A percentile compares a stretch with the other conserved stretches of the same genome.
Evolutionary conservation across 225 moss, liverwort and hornwort species (phyloP).

Genomic region (Sphagnum tenellum): DNA sequence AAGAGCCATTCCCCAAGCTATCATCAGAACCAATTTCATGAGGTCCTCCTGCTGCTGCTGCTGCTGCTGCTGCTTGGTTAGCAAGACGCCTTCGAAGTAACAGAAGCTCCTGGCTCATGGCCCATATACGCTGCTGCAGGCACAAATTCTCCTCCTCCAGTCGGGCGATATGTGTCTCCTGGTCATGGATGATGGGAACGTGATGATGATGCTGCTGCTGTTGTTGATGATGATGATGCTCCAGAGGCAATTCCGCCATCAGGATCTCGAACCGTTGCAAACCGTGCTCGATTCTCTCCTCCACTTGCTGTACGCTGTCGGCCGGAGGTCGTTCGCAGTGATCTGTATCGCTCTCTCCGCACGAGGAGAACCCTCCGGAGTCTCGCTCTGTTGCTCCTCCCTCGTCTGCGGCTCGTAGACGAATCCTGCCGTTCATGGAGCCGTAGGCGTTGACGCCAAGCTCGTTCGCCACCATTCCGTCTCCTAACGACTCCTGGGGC

Average conservation of each 20-base stretch:
- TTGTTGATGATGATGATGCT: constrained; percentile 9
- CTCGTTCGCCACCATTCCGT: constrained; percentile 52
- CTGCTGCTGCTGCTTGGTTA: background rate
- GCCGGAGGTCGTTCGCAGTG: constrained; percentile 36
- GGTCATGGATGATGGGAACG: constrained; percentile 18
- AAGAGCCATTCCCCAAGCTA: constrained; percentile 24
- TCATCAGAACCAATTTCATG: constrained; percentile 35
- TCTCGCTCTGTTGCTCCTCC: constrained; percentile 19
- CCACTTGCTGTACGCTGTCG: constrained; percentile 47
- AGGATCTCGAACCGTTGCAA: constrained; percentile 55
- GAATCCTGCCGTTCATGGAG: constrained; percentile 53
- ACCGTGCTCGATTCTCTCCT: constrained; percentile 51
- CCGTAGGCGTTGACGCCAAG: constrained; percentile 57
- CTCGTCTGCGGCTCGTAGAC: constrained; percentile 38
- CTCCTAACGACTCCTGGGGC: constrained; percentile 39
- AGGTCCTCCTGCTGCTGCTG: constrained; percentile 13
- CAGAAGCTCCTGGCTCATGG: constrained; percentile 42
- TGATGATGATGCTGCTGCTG: no score
- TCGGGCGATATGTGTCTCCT: constrained; percentile 43
- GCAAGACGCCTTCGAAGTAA: constrained; percentile 32
- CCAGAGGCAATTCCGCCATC: constrained; percentile 21
- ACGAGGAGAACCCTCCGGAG: constrained; percentile 25
- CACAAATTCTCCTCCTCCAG: constrained; percentile 53
- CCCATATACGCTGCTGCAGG: constrained; percentile 49
- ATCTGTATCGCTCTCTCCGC: constrained; percentile 41